Base-by-base conservation (phyloP, 768 basidiomycete genomes). In the Suillus cothurnatus region DNA sequence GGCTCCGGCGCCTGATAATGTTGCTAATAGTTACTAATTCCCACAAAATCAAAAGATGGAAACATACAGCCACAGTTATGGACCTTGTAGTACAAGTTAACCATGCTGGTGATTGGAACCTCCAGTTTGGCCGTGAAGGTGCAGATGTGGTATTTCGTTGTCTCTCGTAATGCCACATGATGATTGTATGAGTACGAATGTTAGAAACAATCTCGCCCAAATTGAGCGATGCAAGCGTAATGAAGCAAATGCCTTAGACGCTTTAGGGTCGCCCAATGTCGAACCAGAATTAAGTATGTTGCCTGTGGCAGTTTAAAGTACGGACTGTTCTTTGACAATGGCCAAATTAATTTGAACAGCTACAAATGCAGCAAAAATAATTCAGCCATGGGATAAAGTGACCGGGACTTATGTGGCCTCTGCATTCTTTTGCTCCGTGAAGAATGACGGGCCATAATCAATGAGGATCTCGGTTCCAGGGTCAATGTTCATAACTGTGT, bases 401-500 rank as follows among this genome's bases (percentile, higher is more conserved):
- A 58, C 36, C n/a, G 39, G 23, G 58, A 41, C 19, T 28, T 39
- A 31, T 19, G 39, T 14, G 39, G 38, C 26, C 11, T 41, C 28
- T 12, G 26, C 34, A 31, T 21, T 21, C 19, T 6, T 8, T 41
- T 31, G 19, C 26, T 17, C 19, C 6, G 58, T 36, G 65, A 86
- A 86, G 68, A 88, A 87, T 6, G 69, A 68, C 0, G 79, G 72
- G 0, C 89, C 89, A 66, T 90, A 90, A 67, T 89, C 76, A 64
- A 90, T 82, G 41, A 86, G 74, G 3, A 90, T 68, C 66, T 90
- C 87, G 9, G 81, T 77, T 3, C 82, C 84, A 2, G 77, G 70
- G 26, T 73, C 64, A 4, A 87, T 73, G 17, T 71, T 65, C n/a
- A 75, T 74, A 14, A 62, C 86, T 88, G 63, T 12, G 64, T 53